A percentile compares a stretch with the other conserved stretches of the same genome.
phyloP scores from a whole-genome alignment of 164 flowering plant genomes.

The Piper betle region DNA sequence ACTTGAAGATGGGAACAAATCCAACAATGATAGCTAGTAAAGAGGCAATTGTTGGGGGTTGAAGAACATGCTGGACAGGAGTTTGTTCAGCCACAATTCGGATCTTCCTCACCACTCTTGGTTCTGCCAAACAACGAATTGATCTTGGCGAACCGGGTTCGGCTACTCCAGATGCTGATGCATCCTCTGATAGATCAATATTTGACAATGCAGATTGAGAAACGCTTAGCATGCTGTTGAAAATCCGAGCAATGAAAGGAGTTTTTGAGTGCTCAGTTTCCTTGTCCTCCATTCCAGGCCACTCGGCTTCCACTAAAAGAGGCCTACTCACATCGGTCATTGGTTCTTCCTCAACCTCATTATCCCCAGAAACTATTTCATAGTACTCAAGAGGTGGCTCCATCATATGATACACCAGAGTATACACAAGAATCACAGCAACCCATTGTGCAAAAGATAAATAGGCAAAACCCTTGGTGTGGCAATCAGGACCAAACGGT shows the following conservation, averaged over 20 bases:
- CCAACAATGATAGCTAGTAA: slow-evolving; percentile 63
- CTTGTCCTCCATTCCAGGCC: slow-evolving; percentile 89
- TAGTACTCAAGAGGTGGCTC: slow-evolving; percentile 80
- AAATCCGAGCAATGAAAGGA: slow-evolving; percentile 63
- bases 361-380: slow-evolving; percentile 38
- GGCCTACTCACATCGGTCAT: slow-evolving; percentile 39
- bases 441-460: slow-evolving; percentile 90
- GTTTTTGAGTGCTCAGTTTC: slow-evolving; percentile 71
- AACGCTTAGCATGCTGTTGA: slow-evolving; percentile 30
- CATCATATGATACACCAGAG: slow-evolving; percentile 95
- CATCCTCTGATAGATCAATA: slow-evolving; percentile 26
- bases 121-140: slow-evolving; percentile 64
- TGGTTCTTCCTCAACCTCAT: slow-evolving; percentile 28
- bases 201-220: slow-evolving; percentile 40
- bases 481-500: slow-evolving; percentile 66
- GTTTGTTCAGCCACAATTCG: slow-evolving; percentile 80
- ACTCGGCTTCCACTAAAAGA: slow-evolving; percentile 77
- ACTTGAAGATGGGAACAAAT: slow-evolving; percentile 50
- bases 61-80: slow-evolving; percentile 62
- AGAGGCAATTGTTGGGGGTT: slow-evolving; percentile 86
- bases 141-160: slow-evolving; percentile 29
- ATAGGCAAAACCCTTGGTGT: slow-evolving; percentile 57
- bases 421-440: slow-evolving; percentile 74
- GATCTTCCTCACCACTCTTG: slow-evolving; percentile 58
- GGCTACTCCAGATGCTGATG: slow-evolving; percentile 5